Percentiles rank a stretch among this genome's conserved stretches.
Conservation (phyloP, 495 filamentous ascomycete genomes). For the Podospora sp. region DNA sequence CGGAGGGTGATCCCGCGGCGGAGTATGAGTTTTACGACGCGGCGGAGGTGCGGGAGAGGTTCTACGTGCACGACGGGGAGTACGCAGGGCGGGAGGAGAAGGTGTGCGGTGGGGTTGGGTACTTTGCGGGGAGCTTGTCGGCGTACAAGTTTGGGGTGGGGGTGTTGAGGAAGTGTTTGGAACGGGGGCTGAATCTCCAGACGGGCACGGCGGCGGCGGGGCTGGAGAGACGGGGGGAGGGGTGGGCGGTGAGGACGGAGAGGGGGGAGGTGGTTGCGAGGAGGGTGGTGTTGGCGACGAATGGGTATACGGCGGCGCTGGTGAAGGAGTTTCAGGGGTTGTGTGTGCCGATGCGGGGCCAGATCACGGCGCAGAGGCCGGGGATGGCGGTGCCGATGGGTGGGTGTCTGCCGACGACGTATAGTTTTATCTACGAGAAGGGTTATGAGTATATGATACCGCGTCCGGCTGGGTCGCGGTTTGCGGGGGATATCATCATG, state of each 20-base stretch:
- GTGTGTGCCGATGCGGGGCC: conserved; percentile 69
- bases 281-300: conserved; percentile 69
- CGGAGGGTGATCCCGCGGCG: conserved; percentile 42
- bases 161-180: conserved; percentile 56
- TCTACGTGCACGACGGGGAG: conserved; percentile 40
- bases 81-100: conserved; percentile 34
- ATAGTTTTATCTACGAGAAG: conserved; percentile 62
- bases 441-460: conserved; percentile 71
- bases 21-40: conserved; percentile 49
- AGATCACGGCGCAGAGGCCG: conserved; percentile 64
- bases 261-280: conserved; percentile 56
- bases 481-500: conserved; percentile 67
- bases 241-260: conserved; percentile 55
- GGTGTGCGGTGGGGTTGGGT: conserved; percentile 57
- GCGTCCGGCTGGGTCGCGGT: conserved; percentile 47
- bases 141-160: conserved; percentile 67
- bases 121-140: conserved; percentile 64
- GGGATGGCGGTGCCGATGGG: conserved; percentile 47
- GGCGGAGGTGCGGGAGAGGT: conserved; percentile 51
- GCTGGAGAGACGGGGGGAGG: conserved; percentile 3
- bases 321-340: conserved; percentile 58
- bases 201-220: conserved; percentile 55
- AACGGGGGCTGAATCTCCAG: conserved; percentile 60
- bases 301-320: conserved; percentile 68
- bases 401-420: conserved; percentile 53